Evolutionary conservation across 768 basidiomycete species (phyloP).

Genomic region (Lyophyllum shimeji): DNA sequence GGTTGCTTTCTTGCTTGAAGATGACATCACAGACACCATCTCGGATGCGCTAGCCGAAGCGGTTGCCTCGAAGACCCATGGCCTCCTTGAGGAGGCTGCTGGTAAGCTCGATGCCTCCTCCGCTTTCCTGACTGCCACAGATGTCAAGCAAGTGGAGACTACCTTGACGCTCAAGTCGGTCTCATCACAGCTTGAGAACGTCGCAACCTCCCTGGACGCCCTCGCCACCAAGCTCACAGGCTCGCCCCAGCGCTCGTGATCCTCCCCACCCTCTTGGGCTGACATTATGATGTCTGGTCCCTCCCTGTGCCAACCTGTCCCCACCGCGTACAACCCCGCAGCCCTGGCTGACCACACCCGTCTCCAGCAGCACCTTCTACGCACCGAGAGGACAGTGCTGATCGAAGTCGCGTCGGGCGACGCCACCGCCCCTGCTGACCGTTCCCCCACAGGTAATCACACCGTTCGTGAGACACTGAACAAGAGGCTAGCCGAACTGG

Average conservation of each 20-base stretch:
- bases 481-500: neutral
- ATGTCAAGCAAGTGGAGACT: neutral
- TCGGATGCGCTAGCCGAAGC: neutral
- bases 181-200: neutral
- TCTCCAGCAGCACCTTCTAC: constrained; percentile 4
- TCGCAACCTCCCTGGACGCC: neutral
- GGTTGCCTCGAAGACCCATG: neutral
- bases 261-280: neutral
- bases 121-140: neutral
- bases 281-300: no score
- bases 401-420: neutral
- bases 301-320: neutral
- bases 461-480: neutral
- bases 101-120: neutral
- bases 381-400: neutral
- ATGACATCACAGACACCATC: neutral
- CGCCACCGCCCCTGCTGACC: neutral
- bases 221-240: neutral
- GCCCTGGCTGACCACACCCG: neutral
- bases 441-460: neutral
- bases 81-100: neutral
- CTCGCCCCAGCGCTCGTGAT: no score
- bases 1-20: neutral
- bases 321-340: neutral
- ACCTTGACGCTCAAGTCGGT: neutral